Base-by-base conservation (phyloP, 2,329 filamentous ascomycete genomes). In the Fusarium nematophilum region DNA sequence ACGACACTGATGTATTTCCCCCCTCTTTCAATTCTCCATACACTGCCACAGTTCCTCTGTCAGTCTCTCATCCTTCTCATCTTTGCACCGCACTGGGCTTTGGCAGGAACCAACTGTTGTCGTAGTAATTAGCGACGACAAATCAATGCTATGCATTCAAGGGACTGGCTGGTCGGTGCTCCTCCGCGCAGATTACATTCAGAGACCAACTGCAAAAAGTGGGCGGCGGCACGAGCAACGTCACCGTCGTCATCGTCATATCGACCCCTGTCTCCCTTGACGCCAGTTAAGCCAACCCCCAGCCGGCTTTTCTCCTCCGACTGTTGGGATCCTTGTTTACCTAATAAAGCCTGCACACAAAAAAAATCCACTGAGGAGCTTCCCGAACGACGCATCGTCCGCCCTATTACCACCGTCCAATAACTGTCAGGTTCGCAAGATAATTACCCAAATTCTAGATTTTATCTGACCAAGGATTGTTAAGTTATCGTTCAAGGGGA, bases 161-260 rank as follows among this genome's bases (percentile, higher is more conserved):
- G 59, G 59, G 55, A 64, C 57, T 64, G 55, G 55, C 55, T 64
- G 60, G 59, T 56, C 44, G 56, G 46, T 62, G 59, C 59, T 62
- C 49, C 59, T 57, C 45, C 38, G 37, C 59, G 55, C 59, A 63
- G 59, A 63, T 62, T 62, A 55, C 59, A 64, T 36, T 56, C 40
- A 57, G 39, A 59, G 54, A 56, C 50, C 45, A 62, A 45, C 55
- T 56, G 50, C 42, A 57, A 63, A 21, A 64, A 57, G 59, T 62
- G 59, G 59, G 59, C 25, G 54, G 37, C 42, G 36, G 47, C 39
- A 21, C 4, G 40, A 15, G 53, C 38, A 42, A 44, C 42, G 60
- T 64, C 59, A 49, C 45, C 40, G 60, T 64, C 59, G 55, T 63
- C 59, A 64, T 62, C 37, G 43, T 50, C 44, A 31, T 33, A 21